These are phyloP conservation scores for Aspergillus cejpii DNA, from an alignment of 2,329 filamentous ascomycete species.

Conservation along the genomic window DNA sequence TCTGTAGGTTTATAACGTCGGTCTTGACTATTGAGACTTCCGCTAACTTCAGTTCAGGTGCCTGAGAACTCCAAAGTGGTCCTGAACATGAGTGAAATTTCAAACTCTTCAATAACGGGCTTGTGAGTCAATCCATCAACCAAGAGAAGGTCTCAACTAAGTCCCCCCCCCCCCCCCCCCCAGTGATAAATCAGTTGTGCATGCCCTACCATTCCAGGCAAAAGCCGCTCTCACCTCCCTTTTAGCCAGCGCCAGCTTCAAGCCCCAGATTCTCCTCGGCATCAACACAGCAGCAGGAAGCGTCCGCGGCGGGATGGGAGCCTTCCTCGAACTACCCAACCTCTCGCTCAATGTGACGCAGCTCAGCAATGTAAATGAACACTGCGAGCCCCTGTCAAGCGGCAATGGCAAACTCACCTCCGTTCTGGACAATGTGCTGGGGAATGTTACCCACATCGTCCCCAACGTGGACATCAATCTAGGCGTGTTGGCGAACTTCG, in stretches of 20 bases:
- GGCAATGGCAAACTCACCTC: not conserved
- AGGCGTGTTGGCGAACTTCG: conserved; percentile 14
- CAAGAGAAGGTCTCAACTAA: no score
- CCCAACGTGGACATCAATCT: conserved; percentile 17
- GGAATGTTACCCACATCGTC: conserved; percentile 14
- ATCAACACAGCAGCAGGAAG: conserved; percentile 7
- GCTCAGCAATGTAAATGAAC: conserved; percentile 14
- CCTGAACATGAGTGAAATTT: conserved; percentile 10
- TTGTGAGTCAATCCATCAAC: conserved; percentile 22
- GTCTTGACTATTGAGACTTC: no score
- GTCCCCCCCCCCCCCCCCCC: not conserved
- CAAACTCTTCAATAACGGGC: conserved; percentile 24
- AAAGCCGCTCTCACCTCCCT: conserved; percentile 6
- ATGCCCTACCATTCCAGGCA: conserved; percentile 16
- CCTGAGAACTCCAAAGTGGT: conserved; percentile 13
- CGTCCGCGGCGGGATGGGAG: conserved; percentile 18
- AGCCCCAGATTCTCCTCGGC: conserved; percentile 17
- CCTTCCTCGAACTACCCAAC: conserved; percentile 18
- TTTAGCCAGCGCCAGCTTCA: conserved; percentile 12
- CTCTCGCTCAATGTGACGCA: conserved; percentile 17
- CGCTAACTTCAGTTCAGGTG: conserved; percentile 8
- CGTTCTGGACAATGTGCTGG: conserved; percentile 7
- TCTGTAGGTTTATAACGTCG: conserved; percentile 7
- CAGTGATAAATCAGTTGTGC: conserved; percentile 14
- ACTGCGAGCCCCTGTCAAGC: conserved; percentile 12